Conservation (phyloP, 495 filamentous ascomycete genomes). For the Trichoderma reesei region DNA sequence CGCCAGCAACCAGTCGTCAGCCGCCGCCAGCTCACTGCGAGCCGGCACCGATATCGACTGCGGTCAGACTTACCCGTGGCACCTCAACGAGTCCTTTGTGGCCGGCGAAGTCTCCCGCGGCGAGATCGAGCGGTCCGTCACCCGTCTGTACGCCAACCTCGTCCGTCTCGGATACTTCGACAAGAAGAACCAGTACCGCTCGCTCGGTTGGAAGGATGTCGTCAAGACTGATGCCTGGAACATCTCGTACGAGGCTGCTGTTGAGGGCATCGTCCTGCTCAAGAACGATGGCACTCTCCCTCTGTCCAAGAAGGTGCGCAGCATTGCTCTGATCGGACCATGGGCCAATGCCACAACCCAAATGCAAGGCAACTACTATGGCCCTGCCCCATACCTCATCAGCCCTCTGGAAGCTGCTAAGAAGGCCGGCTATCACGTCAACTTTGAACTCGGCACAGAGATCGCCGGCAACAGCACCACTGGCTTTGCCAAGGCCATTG, state of each 20-base stretch:
- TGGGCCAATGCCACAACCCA: constrained; percentile 50
- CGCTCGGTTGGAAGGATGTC: constrained; percentile 23
- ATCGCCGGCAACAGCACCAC: background rate
- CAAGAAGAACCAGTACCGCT: constrained; percentile 19
- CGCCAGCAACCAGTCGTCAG: constrained; percentile 21
- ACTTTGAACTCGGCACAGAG: background rate
- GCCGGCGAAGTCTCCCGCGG: background rate
- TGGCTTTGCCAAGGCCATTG: background rate
- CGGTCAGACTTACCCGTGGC: constrained; percentile 24
- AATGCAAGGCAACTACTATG: constrained; percentile 52
- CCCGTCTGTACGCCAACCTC: constrained; percentile 26
- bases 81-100: constrained; percentile 26
- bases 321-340: constrained; percentile 46
- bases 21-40: constrained; percentile 25
- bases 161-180: constrained; percentile 30
- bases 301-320: constrained; percentile 37
- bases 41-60: constrained; percentile 32
- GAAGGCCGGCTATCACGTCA: constrained; percentile 2
- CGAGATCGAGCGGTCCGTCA: constrained; percentile 23
- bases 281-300: constrained; percentile 48
- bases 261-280: constrained; percentile 48
- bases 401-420: constrained; percentile 31
- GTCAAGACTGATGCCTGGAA: constrained; percentile 23
- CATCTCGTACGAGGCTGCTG: constrained; percentile 49
- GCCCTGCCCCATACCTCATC: constrained; percentile 43